Evolutionary conservation across 345 rosid genomes (phyloP), one percentile per base, ranked within the genome.

Genomic region (Atalantia buxifolia): DNA sequence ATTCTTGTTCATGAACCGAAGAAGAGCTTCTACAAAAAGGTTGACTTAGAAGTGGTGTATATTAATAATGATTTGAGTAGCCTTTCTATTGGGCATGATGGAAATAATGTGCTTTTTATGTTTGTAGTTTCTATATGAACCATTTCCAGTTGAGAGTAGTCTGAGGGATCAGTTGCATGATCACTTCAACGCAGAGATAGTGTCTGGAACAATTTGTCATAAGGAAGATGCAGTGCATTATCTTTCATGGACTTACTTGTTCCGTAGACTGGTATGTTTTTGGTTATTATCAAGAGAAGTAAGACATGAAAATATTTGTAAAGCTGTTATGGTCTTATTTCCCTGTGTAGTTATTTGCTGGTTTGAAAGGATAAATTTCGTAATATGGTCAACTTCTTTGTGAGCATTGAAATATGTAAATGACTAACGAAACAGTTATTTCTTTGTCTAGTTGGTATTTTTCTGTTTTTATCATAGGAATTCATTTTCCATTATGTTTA

Each of bases 141-240:
- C 99, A 71, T 95, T 95, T 87, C 99, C 99, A 0, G 99, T 95
- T 76, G 99, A 95, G 85, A 95, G 99, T 87, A 93, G 99, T 88
- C 85, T 95, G 88, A 90, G 89, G 85, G 99, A 91, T 86, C 92
- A 84, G 75, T 76, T 95, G 85, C 96, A 92, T 70, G 85, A 92
- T 66, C 98, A 95, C 83, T 89, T 93, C 80, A 95, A 93, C 66
- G 99, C 99, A 28, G 99, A 95, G 89, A 93, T 95, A 73, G 91
- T 91, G 81, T 87, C 94, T 30, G 93, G 96, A 74, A 95, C 99
- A 78, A 93, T 95, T 59, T 89, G 83, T 86, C 91, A 89, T 77
- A 92, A 93, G 87, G 98, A 93, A 90, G 98, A 95, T 84, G 99
- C 97, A 4, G 81, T 95, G 74, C 98, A 92, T 85, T 95, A 92